Percentiles rank a stretch among this genome's conserved stretches.
Conservation (phyloP, 257 asterid genomes). For the Primulina tabacum region DNA sequence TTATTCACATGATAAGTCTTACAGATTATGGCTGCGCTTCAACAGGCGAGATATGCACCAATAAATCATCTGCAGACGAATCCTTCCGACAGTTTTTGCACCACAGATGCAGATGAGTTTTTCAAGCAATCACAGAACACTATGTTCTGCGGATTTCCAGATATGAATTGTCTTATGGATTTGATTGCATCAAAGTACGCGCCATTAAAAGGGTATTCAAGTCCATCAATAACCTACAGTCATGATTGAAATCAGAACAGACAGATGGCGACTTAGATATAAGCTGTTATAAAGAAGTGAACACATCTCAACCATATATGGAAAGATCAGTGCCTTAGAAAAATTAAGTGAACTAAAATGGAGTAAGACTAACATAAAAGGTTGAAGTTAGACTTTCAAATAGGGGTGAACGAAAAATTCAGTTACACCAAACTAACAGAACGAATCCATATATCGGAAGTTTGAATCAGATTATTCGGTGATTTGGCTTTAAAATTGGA, state of each 20-base stretch:
- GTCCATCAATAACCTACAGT: conserved; percentile 67
- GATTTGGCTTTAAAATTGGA: neutral
- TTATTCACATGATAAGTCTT: conserved; percentile 21
- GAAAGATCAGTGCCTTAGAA: neutral
- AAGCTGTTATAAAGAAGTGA: neutral
- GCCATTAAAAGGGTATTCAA: conserved; percentile 40
- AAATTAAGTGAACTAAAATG: neutral
- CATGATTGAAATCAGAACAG: conserved; percentile 15
- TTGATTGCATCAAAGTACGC: conserved; percentile 40
- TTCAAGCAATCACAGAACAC: conserved; percentile 52
- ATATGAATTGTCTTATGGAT: conserved; percentile 40
- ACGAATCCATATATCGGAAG: neutral
- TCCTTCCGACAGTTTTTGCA: conserved; percentile 37
- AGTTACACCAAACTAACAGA: too few species aligned
- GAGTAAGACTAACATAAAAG: neutral
- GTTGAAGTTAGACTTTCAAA: neutral
- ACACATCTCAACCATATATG: neutral
- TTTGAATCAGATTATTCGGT: neutral
- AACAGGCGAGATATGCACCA: conserved; percentile 10
- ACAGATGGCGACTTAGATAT: neutral
- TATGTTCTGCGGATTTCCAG: conserved; percentile 52
- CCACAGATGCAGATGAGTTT: conserved; percentile 29
- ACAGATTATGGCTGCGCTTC: conserved; percentile 18
- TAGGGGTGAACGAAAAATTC: neutral
- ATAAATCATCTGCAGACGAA: conserved; percentile 34